phyloP scores from a whole-genome alignment of 768 basidiomycete species.

The Tylopilus felleus region DNA sequence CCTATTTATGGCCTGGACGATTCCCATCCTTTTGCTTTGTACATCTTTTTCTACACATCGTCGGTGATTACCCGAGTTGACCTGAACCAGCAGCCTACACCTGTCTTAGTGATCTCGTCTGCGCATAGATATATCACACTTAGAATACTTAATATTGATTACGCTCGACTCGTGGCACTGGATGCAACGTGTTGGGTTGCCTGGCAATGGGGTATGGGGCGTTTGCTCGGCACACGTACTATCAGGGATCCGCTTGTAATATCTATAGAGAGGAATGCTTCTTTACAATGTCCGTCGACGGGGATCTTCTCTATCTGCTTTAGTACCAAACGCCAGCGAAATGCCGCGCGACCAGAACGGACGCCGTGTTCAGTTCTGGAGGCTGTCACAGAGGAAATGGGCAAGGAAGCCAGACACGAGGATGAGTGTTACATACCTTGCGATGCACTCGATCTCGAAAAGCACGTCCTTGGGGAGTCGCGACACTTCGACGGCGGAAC shows the following conservation, averaged over 20 bases:
- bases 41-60: neutral
- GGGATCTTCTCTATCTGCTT: neutral
- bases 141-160: slow-evolving; percentile 16
- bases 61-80: neutral
- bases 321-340: neutral
- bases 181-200: neutral
- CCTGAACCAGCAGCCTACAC: slow-evolving; percentile 1
- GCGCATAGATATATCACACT: slow-evolving; percentile 23
- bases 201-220: neutral
- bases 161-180: neutral
- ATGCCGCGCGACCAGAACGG: neutral
- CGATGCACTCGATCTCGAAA: slow-evolving; percentile 90
- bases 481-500: slow-evolving; percentile 88
- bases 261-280: neutral
- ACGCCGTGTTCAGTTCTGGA: slow-evolving; percentile 14
- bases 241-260: slow-evolving; percentile 4
- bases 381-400: slow-evolving; percentile 6
- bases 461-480: slow-evolving; percentile 88
- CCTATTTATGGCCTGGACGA: slow-evolving; percentile 2
- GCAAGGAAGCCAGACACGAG: neutral
- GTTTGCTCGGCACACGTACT: neutral
- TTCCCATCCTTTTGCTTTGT: slow-evolving; percentile 9
- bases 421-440: slow-evolving; percentile 45
- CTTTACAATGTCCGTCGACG: neutral
- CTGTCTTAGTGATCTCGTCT: slow-evolving; percentile 13